These are phyloP conservation scores for Punica granatum DNA, from an alignment of 345 rosid genomes.

Conservation along the genomic window DNA sequence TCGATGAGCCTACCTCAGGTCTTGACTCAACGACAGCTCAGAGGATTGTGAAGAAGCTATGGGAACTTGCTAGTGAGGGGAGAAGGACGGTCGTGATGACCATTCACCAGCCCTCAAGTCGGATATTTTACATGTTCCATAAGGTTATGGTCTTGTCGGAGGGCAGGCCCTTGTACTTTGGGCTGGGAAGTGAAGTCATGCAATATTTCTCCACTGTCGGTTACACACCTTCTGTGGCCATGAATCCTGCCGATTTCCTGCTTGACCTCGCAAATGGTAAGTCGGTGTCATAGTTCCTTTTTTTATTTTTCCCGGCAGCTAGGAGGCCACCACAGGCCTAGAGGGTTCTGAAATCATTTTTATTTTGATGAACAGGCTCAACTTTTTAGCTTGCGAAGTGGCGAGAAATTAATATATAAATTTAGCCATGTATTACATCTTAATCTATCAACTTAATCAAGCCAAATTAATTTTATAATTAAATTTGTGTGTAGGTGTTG, in stretches of 20 bases:
- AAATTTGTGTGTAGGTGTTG: no score
- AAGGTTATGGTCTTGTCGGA: conserved; percentile 46
- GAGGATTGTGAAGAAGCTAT: conserved; percentile 33
- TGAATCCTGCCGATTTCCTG: conserved; percentile 55
- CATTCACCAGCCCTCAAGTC: conserved; percentile 54
- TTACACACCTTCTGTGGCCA: conserved; percentile 29
- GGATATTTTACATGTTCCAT: conserved; percentile 54
- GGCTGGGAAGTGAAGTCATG: conserved; percentile 32
- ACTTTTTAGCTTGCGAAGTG: no score
- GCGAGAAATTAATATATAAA: no score
- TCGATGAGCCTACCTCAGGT: conserved; percentile 57
- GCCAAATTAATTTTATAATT: no score
- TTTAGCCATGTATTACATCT: no score
- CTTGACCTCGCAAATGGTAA: conserved; percentile 44
- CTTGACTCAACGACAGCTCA: conserved; percentile 57
- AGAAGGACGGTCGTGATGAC: conserved; percentile 48
- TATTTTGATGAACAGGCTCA: no score
- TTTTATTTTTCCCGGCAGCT: no score
- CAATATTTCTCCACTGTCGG: conserved; percentile 44
- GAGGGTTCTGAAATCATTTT: no score
- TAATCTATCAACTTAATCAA: no score
- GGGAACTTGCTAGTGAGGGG: conserved; percentile 30
- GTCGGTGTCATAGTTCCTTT: neutral
- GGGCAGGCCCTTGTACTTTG: conserved; percentile 43
- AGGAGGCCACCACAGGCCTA: no score